phyloP scores from a whole-genome alignment of 1,284 basidiomycete species.

The Sanguinoderma infundibulare region DNA sequence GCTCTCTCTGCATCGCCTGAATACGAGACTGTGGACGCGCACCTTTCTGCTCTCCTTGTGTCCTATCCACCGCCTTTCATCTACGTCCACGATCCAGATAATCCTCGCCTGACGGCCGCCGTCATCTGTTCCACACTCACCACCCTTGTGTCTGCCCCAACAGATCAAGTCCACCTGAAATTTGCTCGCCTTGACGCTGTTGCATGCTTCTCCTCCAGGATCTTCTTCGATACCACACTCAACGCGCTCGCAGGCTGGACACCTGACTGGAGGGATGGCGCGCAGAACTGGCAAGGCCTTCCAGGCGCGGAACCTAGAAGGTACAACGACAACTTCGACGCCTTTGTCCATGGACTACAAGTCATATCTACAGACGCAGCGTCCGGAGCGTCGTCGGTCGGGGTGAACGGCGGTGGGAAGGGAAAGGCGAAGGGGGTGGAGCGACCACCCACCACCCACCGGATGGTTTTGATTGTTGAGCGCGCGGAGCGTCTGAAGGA shows the following conservation, averaged over 20 bases:
- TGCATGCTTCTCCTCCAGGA: slow-evolving; percentile 65
- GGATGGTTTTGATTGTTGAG: slow-evolving; percentile 69
- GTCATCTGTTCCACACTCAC: slow-evolving; percentile 47
- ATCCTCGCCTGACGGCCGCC: slow-evolving; percentile 47
- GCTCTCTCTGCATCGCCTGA: slow-evolving; percentile 32
- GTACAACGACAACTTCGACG: slow-evolving; percentile 68
- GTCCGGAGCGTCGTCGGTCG: slow-evolving; percentile 16
- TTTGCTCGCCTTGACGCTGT: slow-evolving; percentile 62
- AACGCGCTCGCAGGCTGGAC: slow-evolving; percentile 61
- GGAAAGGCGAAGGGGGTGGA: slow-evolving; percentile 40
- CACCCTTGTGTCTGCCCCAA: slow-evolving; percentile 18
- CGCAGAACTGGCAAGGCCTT: slow-evolving; percentile 53
- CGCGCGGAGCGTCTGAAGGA: slow-evolving; percentile 71
- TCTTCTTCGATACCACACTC: slow-evolving; percentile 72
- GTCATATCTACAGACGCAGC: slow-evolving; percentile 33
- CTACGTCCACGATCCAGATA: slow-evolving; percentile 69
- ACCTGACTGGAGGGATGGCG: slow-evolving; percentile 63
- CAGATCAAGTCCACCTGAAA: slow-evolving; percentile 18
- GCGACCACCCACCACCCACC: slow-evolving; percentile 31
- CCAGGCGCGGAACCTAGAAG: slow-evolving; percentile 36
- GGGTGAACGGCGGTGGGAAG: slow-evolving; percentile 33
- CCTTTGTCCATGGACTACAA: slow-evolving; percentile 66
- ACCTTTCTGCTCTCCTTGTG: slow-evolving; percentile 54
- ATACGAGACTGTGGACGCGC: slow-evolving; percentile 35
- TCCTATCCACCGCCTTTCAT: slow-evolving; percentile 67